phyloP scores from a whole-genome alignment of 352 stramenopile species.

The Pythium sukuiense region DNA sequence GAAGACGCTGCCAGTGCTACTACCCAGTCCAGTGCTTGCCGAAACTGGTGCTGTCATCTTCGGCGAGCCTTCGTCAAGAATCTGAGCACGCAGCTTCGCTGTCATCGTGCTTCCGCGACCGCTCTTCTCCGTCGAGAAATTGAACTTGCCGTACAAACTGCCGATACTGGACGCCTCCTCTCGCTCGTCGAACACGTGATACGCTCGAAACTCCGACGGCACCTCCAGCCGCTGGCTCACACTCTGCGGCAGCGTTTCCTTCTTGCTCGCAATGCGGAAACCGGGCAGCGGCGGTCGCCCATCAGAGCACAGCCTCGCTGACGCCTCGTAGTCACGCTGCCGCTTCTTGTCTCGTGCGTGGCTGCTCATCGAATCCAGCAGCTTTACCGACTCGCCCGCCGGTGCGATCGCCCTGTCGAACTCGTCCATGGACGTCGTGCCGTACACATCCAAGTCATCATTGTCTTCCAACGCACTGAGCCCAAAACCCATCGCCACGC shows the following conservation, averaged over 20 bases:
- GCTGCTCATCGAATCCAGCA: slow-evolving; percentile 25
- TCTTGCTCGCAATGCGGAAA: slow-evolving; percentile 45
- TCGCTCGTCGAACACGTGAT: slow-evolving; percentile 48
- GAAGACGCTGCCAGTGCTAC: slow-evolving; percentile 47
- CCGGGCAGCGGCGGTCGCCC: slow-evolving; percentile 54
- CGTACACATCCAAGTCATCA: slow-evolving; percentile 85
- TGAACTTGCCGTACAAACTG: slow-evolving; percentile 54
- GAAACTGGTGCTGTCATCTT: slow-evolving; percentile 5
- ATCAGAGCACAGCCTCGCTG: slow-evolving; percentile 48
- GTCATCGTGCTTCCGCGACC: slow-evolving; percentile 44
- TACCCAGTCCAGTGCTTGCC: not conserved
- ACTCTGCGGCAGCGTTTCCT: slow-evolving; percentile 45
- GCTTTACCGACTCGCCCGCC: slow-evolving; percentile 8
- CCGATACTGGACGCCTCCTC: slow-evolving; percentile 24
- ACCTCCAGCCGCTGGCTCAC: slow-evolving; percentile 49
- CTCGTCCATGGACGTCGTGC: slow-evolving; percentile 52
- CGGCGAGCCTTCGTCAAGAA: slow-evolving; percentile 32
- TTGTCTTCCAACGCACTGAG: slow-evolving; percentile 82
- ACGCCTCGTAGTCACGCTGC: slow-evolving; percentile 23
- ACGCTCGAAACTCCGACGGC: slow-evolving; percentile 45
- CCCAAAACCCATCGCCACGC: slow-evolving; percentile 52
- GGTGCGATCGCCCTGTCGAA: slow-evolving; percentile 67
- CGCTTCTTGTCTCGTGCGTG: slow-evolving; percentile 33
- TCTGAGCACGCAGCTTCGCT: slow-evolving; percentile 42
- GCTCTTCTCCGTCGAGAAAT: slow-evolving; percentile 48